Conservation (phyloP, 768 basidiomycete genomes). For the Suillus clintonianus region DNA sequence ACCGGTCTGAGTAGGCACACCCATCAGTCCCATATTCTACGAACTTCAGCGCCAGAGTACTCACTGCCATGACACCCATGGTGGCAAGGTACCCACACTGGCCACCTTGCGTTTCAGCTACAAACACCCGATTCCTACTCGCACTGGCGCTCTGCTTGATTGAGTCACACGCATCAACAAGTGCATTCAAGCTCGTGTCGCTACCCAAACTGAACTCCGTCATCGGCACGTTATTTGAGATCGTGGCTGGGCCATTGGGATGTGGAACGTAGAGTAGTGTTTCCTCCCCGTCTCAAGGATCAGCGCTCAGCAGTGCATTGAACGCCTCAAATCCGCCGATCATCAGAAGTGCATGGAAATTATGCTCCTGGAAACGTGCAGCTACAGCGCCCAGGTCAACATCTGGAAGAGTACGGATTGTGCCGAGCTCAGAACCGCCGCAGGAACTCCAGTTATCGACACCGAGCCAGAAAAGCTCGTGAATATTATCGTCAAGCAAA, state of each 20-base stretch:
- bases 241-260: constrained; percentile 97
- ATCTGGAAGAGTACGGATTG: constrained; percentile 88
- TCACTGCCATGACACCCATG: constrained; percentile 91
- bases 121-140: constrained; percentile 93
- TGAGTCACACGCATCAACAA: constrained; percentile 96
- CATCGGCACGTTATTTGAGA: constrained; percentile 97
- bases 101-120: constrained; percentile 97
- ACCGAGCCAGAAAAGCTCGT: constrained; percentile 90
- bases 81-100: constrained; percentile 95
- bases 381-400: constrained; percentile 88
- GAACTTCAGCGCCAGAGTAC: constrained; percentile 29
- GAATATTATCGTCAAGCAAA: constrained; percentile 84
- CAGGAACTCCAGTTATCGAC: constrained; percentile 96
- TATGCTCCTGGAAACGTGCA: constrained; percentile 85
- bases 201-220: constrained; percentile 95
- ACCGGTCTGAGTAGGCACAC: constrained; percentile 59
- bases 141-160: constrained; percentile 99
- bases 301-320: constrained; percentile 68
- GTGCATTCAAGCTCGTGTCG: constrained; percentile 96
- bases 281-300: constrained; percentile 80
- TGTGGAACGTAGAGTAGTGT: constrained; percentile 88
- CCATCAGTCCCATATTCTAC: constrained; percentile 1
- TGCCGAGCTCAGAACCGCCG: constrained; percentile 97
- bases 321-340: constrained; percentile 98
- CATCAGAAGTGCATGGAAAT: constrained; percentile 77